Evolutionary conservation across 352 stramenopile species (phyloP), one percentile per base, ranked within the genome.

Genomic region (Globisporangium radiosum): DNA sequence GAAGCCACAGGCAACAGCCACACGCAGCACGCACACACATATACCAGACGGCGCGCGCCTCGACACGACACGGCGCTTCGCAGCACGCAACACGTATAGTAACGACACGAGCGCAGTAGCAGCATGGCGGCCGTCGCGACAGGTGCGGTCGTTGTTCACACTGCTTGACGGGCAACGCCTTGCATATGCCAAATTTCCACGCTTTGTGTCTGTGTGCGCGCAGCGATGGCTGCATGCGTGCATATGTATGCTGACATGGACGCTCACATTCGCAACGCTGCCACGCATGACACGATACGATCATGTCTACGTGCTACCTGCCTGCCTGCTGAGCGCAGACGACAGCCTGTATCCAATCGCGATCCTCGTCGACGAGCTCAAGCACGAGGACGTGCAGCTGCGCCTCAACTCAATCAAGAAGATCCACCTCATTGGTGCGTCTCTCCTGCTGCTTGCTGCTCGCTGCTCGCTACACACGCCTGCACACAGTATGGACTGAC

Each of bases 341-440:
- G 87, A 92, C 57, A 92, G 78, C 52, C 60, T 95, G 63, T 92
- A 94, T 71, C 81, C 86, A 33, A 91, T 97, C 56, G 86, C 90
- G 50, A 88, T 96, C 61, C 81, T 97, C 47, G 87, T 97, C 59
- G 90, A 97, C 70, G 87, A 97, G 63, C 74, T 97, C 62, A 95
- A 95, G 66, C 89, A 97, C 65, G 87, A 97, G 60, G 90, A 97
- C 62, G 81, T 95, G 62, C 87, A 96, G 62, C 64, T 96, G 56
- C 86, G 90, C 33, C 75, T 96, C n/a, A 96, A 96, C 66, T 89
- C 90, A 59, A 96, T 96, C 69, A 85, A 84, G 56, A 87, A 95
- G 75, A 88, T 97, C 57, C 78, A 87, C 63, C 75, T 92, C 54
- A 97, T 97, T 48, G 88, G 88, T 96, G 74, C 17, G 47, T 19